These are phyloP conservation scores for Moesziomyces parantarcticus DNA, from an alignment of 1,284 basidiomycete species.

Conservation along the genomic window DNA sequence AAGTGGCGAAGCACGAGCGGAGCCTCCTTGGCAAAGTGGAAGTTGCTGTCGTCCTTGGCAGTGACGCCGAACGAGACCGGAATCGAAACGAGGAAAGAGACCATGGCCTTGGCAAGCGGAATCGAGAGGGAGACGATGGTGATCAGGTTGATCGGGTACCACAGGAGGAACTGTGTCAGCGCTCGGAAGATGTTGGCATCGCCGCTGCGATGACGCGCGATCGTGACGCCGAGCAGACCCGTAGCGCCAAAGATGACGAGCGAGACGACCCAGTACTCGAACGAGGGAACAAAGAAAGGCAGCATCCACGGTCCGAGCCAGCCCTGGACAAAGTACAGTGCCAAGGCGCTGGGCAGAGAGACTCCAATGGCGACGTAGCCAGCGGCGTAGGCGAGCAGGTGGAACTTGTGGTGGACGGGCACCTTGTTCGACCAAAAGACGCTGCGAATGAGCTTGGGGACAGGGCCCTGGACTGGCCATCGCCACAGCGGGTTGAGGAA, in stretches of 20 bases:
- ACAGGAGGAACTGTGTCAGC: slow-evolving; percentile 77
- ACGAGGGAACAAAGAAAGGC: slow-evolving; percentile 72
- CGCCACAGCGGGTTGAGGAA: slow-evolving; percentile 70
- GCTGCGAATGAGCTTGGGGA: slow-evolving; percentile 78
- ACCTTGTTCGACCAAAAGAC: slow-evolving; percentile 77
- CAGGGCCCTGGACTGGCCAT: slow-evolving; percentile 80
- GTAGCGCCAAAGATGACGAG: slow-evolving; percentile 80
- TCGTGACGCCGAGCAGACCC: slow-evolving; percentile 78
- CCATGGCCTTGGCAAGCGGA: slow-evolving; percentile 83
- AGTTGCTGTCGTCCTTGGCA: slow-evolving; percentile 72
- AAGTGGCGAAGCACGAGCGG: slow-evolving; percentile 74
- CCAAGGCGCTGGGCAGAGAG: slow-evolving; percentile 74
- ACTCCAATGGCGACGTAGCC: slow-evolving; percentile 81
- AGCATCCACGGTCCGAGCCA: slow-evolving; percentile 76
- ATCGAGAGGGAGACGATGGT: slow-evolving; percentile 80
- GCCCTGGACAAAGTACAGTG: slow-evolving; percentile 80
- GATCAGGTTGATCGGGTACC: slow-evolving; percentile 75
- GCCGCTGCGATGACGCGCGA: slow-evolving; percentile 82
- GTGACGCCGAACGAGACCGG: slow-evolving; percentile 78
- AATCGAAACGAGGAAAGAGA: slow-evolving; percentile 82
- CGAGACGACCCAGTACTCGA: slow-evolving; percentile 80
- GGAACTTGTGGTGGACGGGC: slow-evolving; percentile 79
- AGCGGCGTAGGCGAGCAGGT: slow-evolving; percentile 77
- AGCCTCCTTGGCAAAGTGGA: slow-evolving; percentile 80
- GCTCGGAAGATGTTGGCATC: slow-evolving; percentile 73